Base-by-base conservation (phyloP, 306 rosid species). In the Cucumis hystrix region DNA sequence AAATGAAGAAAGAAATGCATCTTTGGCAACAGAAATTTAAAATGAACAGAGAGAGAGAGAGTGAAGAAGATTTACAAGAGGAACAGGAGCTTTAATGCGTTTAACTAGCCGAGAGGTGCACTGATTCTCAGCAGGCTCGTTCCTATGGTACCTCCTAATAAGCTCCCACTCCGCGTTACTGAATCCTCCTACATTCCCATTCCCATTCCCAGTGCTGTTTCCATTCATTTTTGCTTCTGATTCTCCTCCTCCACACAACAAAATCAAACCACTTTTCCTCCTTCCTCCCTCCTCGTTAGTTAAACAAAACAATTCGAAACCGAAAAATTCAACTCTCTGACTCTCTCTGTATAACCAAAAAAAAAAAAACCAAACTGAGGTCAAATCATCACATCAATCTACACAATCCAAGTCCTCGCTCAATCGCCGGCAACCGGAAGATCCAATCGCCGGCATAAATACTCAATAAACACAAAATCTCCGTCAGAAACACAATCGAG, bases 11-110 rank as follows among this genome's bases (percentile, higher is more conserved):
- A 47, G 23, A 23, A 15, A 25, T 0, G 13, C 58, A 45, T 70
- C 75, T 21, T 45, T 25, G 23, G 16, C 10, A 25, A 71, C 76
- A 71, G 59, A 71, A 7, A 45, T 23, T 71, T 25, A 7, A 71
- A 71, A 23, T 71, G 41, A 15, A 43, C 0, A n/a, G 20, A 68
- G 74, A 23, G 13, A 67, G 64, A 78, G 30, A 28, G 30, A 47
- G 35, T 28, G 41, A 4, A 45, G 55, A 39, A 7, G 70, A 66
- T 60, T 66, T 78, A 78, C 81, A 8, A 78, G 81, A 78, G 40
- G 81, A 78, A 78, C 76, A 37, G 81, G 81, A 78, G 81, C 76
- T 63, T 78, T 78, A 67, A 78, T 55, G 2, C 56, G 81, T 37
- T 68, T 78, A 37, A 78, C 67, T 49, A 78, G 81, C 56, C 16